These are phyloP conservation scores for Seiridium unicorne DNA, from an alignment of 2,329 filamentous ascomycete species.

Conservation along the genomic window DNA sequence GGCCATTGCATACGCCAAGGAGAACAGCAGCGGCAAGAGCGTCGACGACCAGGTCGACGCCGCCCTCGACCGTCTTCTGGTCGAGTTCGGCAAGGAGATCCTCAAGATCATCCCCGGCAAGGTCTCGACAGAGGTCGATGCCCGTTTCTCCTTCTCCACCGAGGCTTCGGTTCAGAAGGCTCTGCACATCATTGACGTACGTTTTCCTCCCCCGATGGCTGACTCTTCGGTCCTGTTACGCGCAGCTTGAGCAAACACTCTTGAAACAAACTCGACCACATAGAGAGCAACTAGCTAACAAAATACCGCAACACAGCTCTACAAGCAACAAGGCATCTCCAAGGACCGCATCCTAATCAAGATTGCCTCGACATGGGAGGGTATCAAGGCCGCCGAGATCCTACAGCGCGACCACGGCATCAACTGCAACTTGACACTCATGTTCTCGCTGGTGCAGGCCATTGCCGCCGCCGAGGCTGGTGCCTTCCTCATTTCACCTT, in stretches of 20 bases:
- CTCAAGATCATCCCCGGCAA: constrained; percentile 95
- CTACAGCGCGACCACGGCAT: constrained; percentile 93
- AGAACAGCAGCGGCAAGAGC: constrained; percentile 60
- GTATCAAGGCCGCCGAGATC: constrained; percentile 97
- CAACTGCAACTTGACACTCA: constrained; percentile 98
- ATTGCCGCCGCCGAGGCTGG: constrained; percentile 93
- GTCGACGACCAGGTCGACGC: constrained; percentile 83
- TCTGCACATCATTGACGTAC: constrained; percentile 90
- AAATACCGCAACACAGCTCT: constrained; percentile 61
- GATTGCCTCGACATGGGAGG: constrained; percentile 98
- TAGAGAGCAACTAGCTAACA: constrained; percentile 6
- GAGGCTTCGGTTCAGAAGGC: constrained; percentile 93
- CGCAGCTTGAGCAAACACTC: too few species aligned
- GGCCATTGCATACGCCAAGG: constrained; percentile 84
- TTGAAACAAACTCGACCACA: not conserved
- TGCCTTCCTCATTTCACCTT: constrained; percentile 97
- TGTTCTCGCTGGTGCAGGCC: constrained; percentile 95
- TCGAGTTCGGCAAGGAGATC: constrained; percentile 98
- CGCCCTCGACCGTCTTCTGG: constrained; percentile 89
- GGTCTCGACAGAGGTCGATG: constrained; percentile 98
- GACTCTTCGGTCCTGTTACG: not conserved
- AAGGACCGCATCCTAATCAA: constrained; percentile 98
- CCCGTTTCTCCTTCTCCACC: constrained; percentile 92
- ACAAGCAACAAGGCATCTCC: constrained; percentile 85
- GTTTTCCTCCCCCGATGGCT: constrained; percentile 26